Evolutionary conservation across 1,284 basidiomycete species (phyloP), one percentile per base, ranked within the genome.

Genomic region (Pseudozyma tsukubaensis): DNA sequence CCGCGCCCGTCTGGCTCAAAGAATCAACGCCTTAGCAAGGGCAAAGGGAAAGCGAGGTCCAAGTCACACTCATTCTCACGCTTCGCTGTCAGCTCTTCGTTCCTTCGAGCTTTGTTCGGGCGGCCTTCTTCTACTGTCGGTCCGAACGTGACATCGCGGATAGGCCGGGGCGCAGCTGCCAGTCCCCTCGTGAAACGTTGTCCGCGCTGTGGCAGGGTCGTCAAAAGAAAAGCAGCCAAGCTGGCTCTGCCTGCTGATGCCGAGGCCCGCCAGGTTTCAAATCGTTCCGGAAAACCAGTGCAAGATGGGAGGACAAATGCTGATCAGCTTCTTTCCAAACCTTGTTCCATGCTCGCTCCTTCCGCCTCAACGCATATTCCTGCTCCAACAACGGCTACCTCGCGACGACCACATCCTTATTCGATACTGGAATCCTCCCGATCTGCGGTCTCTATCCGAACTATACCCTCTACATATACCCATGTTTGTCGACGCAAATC

Each of bases 401-500:
- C 50, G 16, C 57, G 57, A 21, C 61, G 57, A 37, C 61, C 61
- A 3, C 60, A 59, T 37, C 7, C 42, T 0, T 60, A 60, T 16
- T 56, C 67, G 53, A 35, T 55, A 10, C 16, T 57, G 48, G 18
- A 49, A 39, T 18, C 57, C 36, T 44, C 50, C 4, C 49, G 45
- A 49, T 53, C 50, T 4, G 44, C 16, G 2, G 6, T 42, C 12
- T 47, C 66, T 21, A 37, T 52, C 21, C 51, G 56, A 55, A 59
- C 56, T 11, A 24, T 86, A 88, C 51, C 85, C 88, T 54, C 60
- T 18, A 49, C 59, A 42, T 69, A 63, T 43, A 50, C 70, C 52
- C 64, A 72, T 13, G 67, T 90, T 89, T 83, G 88, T 88, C 77
- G 88, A 87, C 34, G 89, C 89, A 0, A 88, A 89, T 4, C 89